Conservation (phyloP, 169 alveolate species). For the Besnoitia besnoiti region DNA sequence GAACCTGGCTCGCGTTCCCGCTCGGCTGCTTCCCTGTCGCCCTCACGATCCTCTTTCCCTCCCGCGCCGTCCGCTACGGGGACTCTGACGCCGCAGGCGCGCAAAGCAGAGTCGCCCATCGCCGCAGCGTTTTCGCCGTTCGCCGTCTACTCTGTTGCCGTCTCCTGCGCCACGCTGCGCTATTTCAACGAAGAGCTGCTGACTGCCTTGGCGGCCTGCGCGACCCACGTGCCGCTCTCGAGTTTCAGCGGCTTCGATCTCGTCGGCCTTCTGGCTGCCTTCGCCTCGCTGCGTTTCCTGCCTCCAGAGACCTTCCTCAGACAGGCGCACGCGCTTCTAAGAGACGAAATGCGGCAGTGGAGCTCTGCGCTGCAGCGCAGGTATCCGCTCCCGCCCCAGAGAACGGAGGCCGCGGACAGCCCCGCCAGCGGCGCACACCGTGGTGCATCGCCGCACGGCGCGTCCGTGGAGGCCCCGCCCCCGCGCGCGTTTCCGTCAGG, state of each 20-base stretch:
- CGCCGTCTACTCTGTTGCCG: background rate
- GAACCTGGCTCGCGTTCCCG: too few species aligned
- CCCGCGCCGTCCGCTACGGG: background rate
- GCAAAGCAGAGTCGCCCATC: background rate
- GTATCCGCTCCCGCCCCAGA: background rate
- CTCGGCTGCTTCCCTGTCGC: background rate
- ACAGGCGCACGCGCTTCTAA: background rate
- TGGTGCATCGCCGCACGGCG: too few species aligned
- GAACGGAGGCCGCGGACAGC: background rate
- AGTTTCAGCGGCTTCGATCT: constrained; percentile 16
- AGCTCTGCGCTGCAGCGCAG: background rate
- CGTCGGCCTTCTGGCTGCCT: background rate
- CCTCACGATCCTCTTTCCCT: background rate
- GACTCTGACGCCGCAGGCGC: background rate
- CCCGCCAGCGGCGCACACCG: background rate
- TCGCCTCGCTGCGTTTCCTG: background rate
- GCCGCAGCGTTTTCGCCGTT: constrained; percentile 11
- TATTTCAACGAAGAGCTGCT: constrained; percentile 8
- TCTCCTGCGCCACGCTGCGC: background rate
- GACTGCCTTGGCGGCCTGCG: background rate
- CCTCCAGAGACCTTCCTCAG: background rate
- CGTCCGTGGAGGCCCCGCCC: too few species aligned
- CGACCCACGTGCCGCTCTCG: background rate
- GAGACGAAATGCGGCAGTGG: background rate
- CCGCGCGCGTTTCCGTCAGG: background rate